Conservation (phyloP, 2,329 filamentous ascomycete genomes). For the Pseudomassariella vexata region DNA sequence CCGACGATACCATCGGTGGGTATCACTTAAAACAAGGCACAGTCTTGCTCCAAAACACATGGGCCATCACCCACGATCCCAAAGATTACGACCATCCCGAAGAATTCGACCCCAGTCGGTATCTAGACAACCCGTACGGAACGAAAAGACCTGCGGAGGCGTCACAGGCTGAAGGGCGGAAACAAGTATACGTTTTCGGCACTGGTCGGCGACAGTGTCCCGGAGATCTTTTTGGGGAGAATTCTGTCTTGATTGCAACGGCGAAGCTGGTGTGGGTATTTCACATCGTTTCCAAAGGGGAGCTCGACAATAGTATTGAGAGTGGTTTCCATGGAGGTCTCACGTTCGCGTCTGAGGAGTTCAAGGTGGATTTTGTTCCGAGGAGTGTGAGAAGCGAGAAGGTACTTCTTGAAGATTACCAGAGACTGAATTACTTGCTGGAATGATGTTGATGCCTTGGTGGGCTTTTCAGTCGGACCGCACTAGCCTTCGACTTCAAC, state of each 20-base stretch:
- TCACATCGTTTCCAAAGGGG: not conserved
- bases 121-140: slow-evolving; percentile 9
- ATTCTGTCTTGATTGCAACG: slow-evolving; percentile 2
- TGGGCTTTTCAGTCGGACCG: too few species aligned
- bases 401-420: slow-evolving; percentile 3
- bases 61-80: slow-evolving; percentile 11
- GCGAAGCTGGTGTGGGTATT: slow-evolving; percentile 9
- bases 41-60: slow-evolving; percentile 9
- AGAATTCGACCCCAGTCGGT: slow-evolving; percentile 11
- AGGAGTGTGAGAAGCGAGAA: not conserved
- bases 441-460: not conserved
- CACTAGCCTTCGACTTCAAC: too few species aligned
- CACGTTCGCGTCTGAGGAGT: slow-evolving; percentile 3
- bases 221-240: slow-evolving; percentile 7
- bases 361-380: slow-evolving; percentile 4
- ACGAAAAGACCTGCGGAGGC: slow-evolving; percentile 1
- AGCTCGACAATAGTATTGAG: slow-evolving; percentile 6
- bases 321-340: slow-evolving; percentile 7
- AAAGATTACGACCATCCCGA: slow-evolving; percentile 11
- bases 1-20: slow-evolving; percentile 12
- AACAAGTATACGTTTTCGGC: slow-evolving; percentile 6
- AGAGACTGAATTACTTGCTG: not conserved
- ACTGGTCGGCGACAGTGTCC: slow-evolving; percentile 8
- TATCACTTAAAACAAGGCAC: slow-evolving; percentile 10
- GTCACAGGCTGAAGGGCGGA: slow-evolving; percentile 4